Percentiles rank a stretch among this genome's conserved stretches.
Conservation (phyloP, 352 stramenopile species). For the Phytophthora sojae region DNA sequence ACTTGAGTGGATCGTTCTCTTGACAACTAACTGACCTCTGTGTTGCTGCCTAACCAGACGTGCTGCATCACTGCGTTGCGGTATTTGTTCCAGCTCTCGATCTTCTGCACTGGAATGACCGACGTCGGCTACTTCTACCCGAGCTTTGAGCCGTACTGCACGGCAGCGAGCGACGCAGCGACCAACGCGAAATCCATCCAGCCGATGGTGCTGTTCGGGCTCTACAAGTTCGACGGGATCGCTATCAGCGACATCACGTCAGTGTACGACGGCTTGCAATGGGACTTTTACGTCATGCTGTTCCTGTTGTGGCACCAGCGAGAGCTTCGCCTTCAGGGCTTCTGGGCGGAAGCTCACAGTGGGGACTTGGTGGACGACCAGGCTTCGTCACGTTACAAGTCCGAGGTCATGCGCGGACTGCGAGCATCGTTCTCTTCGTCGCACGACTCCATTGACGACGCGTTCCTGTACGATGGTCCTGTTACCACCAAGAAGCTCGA, state of each 20-base stretch:
- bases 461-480: conserved; percentile 47
- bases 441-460: conserved; percentile 80
- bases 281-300: conserved; percentile 86
- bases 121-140: conserved; percentile 70
- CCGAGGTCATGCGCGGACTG: conserved; percentile 50
- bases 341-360: conserved; percentile 61
- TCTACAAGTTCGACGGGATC: conserved; percentile 89
- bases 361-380: conserved; percentile 31
- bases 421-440: conserved; percentile 65
- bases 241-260: conserved; percentile 58
- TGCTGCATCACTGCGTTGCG: conserved; percentile 64
- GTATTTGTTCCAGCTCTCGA: conserved; percentile 85
- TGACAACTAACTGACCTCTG: not conserved
- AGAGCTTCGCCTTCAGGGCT: conserved; percentile 80
- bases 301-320: conserved; percentile 82
- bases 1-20: not conserved
- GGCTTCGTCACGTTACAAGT: conserved; percentile 50
- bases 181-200: conserved; percentile 76
- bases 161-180: conserved; percentile 35
- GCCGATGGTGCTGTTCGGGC: conserved; percentile 76
- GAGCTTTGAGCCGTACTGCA: conserved; percentile 83
- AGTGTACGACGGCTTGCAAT: conserved; percentile 79
- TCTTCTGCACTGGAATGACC: conserved; percentile 81
- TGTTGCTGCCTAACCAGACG: conserved; percentile 34
- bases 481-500: conserved; percentile 29